Evolutionary conservation across 257 asterid species (phyloP), one percentile per base, ranked within the genome.

Genomic region (Solanum infundibuliforme): DNA sequence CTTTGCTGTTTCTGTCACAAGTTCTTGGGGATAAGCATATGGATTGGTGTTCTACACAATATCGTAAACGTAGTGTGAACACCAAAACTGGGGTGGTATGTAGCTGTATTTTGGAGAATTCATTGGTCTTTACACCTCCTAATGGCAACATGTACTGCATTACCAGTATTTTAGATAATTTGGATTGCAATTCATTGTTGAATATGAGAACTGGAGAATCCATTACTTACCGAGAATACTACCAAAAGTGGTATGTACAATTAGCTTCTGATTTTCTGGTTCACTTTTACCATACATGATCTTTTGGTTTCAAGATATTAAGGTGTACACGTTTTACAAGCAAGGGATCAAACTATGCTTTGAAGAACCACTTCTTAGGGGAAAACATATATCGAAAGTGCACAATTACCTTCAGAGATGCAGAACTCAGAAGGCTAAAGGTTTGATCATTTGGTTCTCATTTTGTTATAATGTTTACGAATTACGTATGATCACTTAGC

Each of bases 41-140:
- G 2, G 75, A 77, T 71, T 41, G 89, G 36, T 87, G 83, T 79
- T 68, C 90, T 43, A 35, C 81, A 8, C 69, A 69, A 36, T 88
- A 88, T 87, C 14, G 1, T 81, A 88, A 85, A 68, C 77, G 16
- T 55, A 81, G n/a, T 13, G 89, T 93, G 90, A 92, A 82, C 71
- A 94, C 97, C 3, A 89, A 87, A 86, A 87, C 87, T 68, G 95
- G 95, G 68, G 38, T 88, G 88, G 93, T 95, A 31, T 94, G 98
- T 84, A 48, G 88, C 75, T 94, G 96, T 83, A 13, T 89, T 92
- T 36, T 96, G 88, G 92, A 94, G 87, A 94, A 94, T 75, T 92
- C 97, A n/a, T 88, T 96, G 55, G 96, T 94, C 5, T 7, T 86
- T 36, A 95, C 99, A 3, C 96, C 98, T 43, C 98, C 95, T 83